Conservation (phyloP, 768 basidiomycete species). For the Suillus subluteus region DNA sequence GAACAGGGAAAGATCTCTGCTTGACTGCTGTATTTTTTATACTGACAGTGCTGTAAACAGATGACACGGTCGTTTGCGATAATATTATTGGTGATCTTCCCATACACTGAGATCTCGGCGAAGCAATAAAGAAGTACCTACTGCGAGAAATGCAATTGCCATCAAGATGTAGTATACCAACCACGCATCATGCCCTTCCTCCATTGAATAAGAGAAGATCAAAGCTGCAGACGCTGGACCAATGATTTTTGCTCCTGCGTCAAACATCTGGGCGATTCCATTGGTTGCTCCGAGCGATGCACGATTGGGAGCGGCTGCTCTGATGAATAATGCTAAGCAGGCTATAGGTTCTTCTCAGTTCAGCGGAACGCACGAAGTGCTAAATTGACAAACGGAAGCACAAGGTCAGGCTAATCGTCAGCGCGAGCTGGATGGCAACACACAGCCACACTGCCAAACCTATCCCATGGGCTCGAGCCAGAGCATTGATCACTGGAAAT, state of each 20-base stretch:
- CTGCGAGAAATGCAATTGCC: too few species aligned
- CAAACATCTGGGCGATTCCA: background rate
- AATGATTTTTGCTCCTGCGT: background rate
- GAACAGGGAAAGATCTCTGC: background rate
- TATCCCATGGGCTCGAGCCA: slow-evolving; percentile 28
- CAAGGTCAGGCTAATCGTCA: too few species aligned
- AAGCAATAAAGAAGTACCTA: background rate
- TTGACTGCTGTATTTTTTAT: background rate
- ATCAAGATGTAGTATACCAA: too few species aligned
- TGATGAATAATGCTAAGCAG: background rate
- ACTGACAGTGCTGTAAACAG: background rate
- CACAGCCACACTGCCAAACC: too few species aligned
- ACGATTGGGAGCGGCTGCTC: slow-evolving; percentile 10
- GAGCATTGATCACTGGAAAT: slow-evolving; percentile 6
- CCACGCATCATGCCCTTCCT: too few species aligned
- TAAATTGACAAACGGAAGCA: too few species aligned
- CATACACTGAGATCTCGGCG: background rate
- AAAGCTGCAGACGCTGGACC: too few species aligned
- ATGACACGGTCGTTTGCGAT: background rate
- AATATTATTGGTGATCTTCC: background rate
- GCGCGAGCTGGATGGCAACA: too few species aligned
- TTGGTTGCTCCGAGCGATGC: background rate
- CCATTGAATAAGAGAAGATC: too few species aligned
- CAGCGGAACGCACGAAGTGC: background rate
- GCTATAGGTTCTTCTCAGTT: background rate